Base-by-base conservation (phyloP, 2,329 filamentous ascomycete species). In the Coleophoma crateriformis region DNA sequence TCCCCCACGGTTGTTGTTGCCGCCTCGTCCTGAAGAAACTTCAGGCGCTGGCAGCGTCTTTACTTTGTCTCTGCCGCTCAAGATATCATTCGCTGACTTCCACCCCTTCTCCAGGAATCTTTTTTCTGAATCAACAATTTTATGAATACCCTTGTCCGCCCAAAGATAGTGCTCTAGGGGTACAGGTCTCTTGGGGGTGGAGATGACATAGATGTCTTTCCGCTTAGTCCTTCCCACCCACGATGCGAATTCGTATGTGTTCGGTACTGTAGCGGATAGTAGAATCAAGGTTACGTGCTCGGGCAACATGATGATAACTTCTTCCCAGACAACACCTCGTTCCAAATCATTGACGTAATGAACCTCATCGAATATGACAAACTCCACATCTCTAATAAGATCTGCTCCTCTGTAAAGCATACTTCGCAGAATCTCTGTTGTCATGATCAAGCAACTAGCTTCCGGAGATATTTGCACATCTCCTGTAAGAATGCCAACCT, bases 261-360 rank as follows among this genome's bases (percentile, higher is more conserved):
- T 99, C 2, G 94, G 94, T 0, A 99, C 94, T 1, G 94, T 99
- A 0, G 94, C 94, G 4, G 94, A 99, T 3, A 99, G 78, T 2
- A 97, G 74, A 58, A 99, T 99, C 19, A 99, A 78, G 2, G 94
- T 95, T 37, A 99, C 90, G 69, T 99, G 94, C 65, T 96, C 91
- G 0, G 94, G 94, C 49, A 99, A 77, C 94, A 99, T 97, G 62
- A 99, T 99, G 63, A 99, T 99, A 61, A 99, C 94, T 69, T 99
- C 94, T 68, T 99, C 94, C 94, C 94, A 99, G 0, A 99, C 94
- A 6, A 99, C 94, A 62, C 94, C 94, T 69, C 94, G 82, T 67
- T 97, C 94, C 22, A 87, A 79, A 66, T 99, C 94, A 64, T 97
- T 99, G 57, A 99, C 92, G 65, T 99, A 99, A 69, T 99, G 94